phyloP scores from a whole-genome alignment of 73 alveolate species.

The Urostyla sp. region DNA sequence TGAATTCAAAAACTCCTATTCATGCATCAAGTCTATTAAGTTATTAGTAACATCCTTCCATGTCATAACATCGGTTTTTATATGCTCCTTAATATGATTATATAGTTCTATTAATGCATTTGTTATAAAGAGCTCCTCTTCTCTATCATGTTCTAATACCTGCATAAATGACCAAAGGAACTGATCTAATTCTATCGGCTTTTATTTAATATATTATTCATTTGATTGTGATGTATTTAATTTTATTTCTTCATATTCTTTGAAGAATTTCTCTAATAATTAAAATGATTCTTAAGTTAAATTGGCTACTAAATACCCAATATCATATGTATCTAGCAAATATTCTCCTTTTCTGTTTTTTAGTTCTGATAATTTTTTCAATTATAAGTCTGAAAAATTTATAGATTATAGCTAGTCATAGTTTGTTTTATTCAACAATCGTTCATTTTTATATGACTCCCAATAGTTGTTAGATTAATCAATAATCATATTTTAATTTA shows the following conservation, averaged over 20 bases:
- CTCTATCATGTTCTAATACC: constrained; percentile 53
- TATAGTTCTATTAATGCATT: constrained; percentile 48
- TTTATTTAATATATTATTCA: not conserved
- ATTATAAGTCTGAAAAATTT: constrained; percentile 11
- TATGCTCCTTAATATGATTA: constrained; percentile 27
- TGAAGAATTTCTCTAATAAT: constrained; percentile 16
- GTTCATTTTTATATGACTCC: constrained; percentile 28
- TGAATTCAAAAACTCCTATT: constrained; percentile 19
- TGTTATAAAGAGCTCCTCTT: constrained; percentile 51
- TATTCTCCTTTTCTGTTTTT: constrained; percentile 42
- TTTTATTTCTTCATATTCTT: constrained; percentile 10
- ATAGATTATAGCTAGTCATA: constrained; percentile 12
- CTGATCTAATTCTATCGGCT: not conserved
- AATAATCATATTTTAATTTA: not conserved
- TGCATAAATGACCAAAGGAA: constrained; percentile 45
- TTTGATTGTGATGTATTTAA: constrained; percentile 24
- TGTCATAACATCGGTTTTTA: constrained; percentile 11
- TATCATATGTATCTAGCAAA: constrained; percentile 33
- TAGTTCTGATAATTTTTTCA: constrained; percentile 22
- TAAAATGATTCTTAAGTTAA: constrained; percentile 35
- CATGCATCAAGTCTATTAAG: constrained; percentile 52
- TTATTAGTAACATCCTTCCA: constrained; percentile 50
- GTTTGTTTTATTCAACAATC: constrained; percentile 14
- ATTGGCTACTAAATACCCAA: constrained; percentile 36
- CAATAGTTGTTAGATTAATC: constrained; percentile 22